Evolutionary conservation across 305 asterid species (phyloP).

Genomic region (Solanum hybrid): DNA sequence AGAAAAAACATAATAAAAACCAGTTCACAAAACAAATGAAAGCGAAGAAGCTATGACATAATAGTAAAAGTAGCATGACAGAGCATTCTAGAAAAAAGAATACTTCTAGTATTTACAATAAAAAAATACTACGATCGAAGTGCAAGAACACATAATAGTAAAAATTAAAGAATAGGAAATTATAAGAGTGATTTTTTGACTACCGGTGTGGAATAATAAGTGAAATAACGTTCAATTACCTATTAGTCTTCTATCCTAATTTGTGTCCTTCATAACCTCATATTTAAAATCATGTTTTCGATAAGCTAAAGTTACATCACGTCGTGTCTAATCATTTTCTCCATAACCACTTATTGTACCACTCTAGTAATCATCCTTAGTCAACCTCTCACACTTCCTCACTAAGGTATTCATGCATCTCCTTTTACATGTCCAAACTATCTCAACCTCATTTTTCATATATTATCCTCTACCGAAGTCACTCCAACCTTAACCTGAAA

Average conservation of each 20-base stretch:
- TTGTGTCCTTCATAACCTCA: neutral
- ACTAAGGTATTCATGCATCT: neutral
- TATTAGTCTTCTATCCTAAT: neutral
- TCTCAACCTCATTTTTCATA: neutral
- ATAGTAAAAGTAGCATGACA: neutral
- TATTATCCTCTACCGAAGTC: neutral
- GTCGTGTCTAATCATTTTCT: neutral
- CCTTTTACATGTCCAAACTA: neutral
- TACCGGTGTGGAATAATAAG: neutral
- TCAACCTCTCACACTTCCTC: neutral
- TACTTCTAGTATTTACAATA: neutral
- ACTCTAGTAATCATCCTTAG: neutral
- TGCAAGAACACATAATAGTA: neutral
- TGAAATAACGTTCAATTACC: neutral
- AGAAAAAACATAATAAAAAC: neutral
- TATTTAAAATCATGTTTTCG: neutral
- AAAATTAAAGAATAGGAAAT: neutral
- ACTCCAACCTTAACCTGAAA: neutral
- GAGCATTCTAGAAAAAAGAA: neutral
- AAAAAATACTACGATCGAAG: neutral
- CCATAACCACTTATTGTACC: neutral
- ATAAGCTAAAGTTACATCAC: neutral
- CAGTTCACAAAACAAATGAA: neutral
- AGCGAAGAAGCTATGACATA: neutral
- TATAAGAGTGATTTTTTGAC: neutral